Evolutionary conservation across 208 protist genomes (phyloP).

Genomic region (Leishmania major): DNA sequence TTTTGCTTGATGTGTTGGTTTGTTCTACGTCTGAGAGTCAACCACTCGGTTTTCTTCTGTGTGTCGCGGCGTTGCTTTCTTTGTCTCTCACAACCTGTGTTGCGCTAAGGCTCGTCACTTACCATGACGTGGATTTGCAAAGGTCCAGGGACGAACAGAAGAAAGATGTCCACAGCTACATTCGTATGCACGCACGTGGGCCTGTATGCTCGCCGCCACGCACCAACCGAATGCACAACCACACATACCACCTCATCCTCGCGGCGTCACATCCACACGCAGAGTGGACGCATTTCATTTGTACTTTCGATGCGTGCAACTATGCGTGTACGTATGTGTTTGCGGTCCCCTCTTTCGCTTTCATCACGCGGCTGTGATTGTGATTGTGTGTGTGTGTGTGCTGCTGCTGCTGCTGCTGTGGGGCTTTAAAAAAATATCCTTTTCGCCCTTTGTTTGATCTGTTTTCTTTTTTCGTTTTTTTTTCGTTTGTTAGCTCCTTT

Average conservation of each 20-base stretch:
- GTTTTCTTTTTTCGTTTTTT: neutral
- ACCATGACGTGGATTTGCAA: neutral
- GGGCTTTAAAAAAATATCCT: neutral
- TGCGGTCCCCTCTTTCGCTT: neutral
- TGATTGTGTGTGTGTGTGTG: slow-evolving; percentile 1
- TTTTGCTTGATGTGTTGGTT: slow-evolving; percentile 13
- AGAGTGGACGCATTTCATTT: slow-evolving; percentile 3
- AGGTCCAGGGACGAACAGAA: neutral
- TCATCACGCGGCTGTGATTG: neutral
- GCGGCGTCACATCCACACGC: neutral
- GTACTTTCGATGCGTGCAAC: neutral
- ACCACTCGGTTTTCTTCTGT: neutral
- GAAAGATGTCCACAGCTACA: neutral
- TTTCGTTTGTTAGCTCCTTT: neutral
- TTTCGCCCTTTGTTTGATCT: neutral
- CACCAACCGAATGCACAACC: neutral
- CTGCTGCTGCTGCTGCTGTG: neutral
- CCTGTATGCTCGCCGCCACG: neutral
- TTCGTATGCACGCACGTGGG: neutral
- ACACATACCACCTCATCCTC: neutral
- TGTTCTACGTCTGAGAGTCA: neutral
- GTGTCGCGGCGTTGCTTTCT: neutral
- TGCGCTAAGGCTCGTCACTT: neutral
- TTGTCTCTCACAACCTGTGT: neutral
- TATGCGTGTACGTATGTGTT: neutral